Evolutionary conservation across 345 rosid species (phyloP).

Genomic region (Anacardium occidentale): DNA sequence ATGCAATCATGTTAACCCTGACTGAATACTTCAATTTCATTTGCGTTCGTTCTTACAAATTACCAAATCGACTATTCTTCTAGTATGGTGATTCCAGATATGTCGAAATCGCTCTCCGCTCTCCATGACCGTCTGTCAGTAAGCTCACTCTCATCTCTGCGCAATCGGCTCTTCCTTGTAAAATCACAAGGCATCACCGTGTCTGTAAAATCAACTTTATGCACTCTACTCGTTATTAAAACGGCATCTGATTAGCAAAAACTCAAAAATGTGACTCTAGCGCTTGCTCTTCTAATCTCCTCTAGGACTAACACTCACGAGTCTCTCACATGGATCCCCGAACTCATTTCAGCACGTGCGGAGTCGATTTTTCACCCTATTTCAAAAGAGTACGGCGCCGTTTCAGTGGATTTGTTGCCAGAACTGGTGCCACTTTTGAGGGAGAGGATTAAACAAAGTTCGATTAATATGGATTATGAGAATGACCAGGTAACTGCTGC

Average conservation of each 20-base stretch:
- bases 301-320: constrained; percentile 54
- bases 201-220: constrained; percentile 45
- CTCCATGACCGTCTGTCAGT: constrained; percentile 55
- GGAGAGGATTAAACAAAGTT: constrained; percentile 61
- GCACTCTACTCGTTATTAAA: constrained; percentile 41
- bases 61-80: no score
- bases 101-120: constrained; percentile 34
- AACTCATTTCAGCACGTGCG: constrained; percentile 30
- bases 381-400: constrained; percentile 33
- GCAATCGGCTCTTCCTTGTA: neutral
- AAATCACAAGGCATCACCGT: constrained; percentile 24
- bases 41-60: no score
- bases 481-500: constrained; percentile 55
- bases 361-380: constrained; percentile 40
- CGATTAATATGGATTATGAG: constrained; percentile 51
- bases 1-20: no score
- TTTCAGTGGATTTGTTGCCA: constrained; percentile 48
- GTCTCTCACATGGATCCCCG: constrained; percentile 71
- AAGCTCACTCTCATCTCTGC: constrained; percentile 19
- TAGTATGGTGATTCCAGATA: constrained; percentile 14
- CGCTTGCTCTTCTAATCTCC: constrained; percentile 63
- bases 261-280: constrained; percentile 54
- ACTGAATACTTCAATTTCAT: no score
- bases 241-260: constrained; percentile 14
- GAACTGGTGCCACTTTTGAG: constrained; percentile 56